Evolutionary conservation across 495 filamentous ascomycete species (phyloP), one percentile per base, ranked within the genome.

Genomic region (Cetradonia linearis): DNA sequence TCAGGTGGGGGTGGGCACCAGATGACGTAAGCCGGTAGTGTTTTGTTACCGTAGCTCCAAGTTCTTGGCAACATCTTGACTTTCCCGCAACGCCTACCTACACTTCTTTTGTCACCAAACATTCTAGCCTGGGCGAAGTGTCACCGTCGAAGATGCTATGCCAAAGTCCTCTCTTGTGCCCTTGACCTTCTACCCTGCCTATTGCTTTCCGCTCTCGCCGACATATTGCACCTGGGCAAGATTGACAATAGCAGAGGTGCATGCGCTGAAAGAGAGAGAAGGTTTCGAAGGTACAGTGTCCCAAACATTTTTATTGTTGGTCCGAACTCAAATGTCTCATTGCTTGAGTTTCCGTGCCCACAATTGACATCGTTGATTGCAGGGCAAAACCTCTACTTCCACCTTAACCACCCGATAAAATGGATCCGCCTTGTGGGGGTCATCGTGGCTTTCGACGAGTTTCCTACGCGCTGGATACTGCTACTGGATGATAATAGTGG

Each of bases 401-500:
- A 86, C 74, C 68, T 78, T 37, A 96, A 96, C 74, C 90, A 97
- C 71, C 93, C 94, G 0, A 86, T 97, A 61, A 85, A 84, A 77
- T 96, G 83, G 81, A 82, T 93, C 44, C 82, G 84, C 63, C 65
- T 96, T 20, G 78, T 86, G 27, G 93, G 92, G 14, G 70, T 85
- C 18, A 79, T 98, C 23, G 85, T 95, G 52, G 86, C 87, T 14
- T 76, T 90, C 57, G 84, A 89, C 60, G 82, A 89, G 23, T 79
- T 76, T 58, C 68, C 76, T 13, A 76, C 72, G 6, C 80, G 78
- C 60, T 81, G 78, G 23, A 71, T 88, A 59, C 79, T 89, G 47
- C 87, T 81, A 0, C 66, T 97, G 30, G 93, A 97, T 63, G 93
- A 98, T 71, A 86, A 88, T 70, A 92, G 86, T 67, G 94, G 92